These are phyloP conservation scores for Lactarius hatsudake DNA, from an alignment of 768 basidiomycete genomes.

Conservation along the genomic window DNA sequence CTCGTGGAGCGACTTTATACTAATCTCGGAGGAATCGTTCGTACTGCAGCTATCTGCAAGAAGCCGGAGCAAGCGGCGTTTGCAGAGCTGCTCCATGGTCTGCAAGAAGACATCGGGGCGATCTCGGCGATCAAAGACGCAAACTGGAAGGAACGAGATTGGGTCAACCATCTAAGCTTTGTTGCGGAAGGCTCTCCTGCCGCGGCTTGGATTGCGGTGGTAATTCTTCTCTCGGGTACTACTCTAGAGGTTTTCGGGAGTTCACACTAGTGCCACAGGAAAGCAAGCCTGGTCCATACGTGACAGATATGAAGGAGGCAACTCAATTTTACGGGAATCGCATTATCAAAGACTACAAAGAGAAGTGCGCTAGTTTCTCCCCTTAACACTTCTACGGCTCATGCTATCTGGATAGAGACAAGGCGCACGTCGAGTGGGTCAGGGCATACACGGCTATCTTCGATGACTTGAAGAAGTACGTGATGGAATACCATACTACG, in stretches of 20 bases:
- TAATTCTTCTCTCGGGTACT: conserved; percentile 33
- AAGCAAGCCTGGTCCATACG: conserved; percentile 75
- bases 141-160: conserved; percentile 74
- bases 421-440: conserved; percentile 88
- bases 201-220: conserved; percentile 86
- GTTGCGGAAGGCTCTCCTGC: conserved; percentile 79
- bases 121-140: conserved; percentile 82
- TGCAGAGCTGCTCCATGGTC: conserved; percentile 57
- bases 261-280: conserved; percentile 37
- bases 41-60: conserved; percentile 66
- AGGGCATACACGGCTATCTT: conserved; percentile 64
- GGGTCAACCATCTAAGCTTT: conserved; percentile 75
- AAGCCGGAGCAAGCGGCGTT: conserved; percentile 70
- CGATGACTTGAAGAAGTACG: conserved; percentile 78
- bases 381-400: neutral
- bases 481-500: conserved; percentile 80
- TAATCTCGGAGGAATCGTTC: conserved; percentile 66
- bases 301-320: conserved; percentile 83
- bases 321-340: conserved; percentile 86
- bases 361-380: conserved; percentile 58
- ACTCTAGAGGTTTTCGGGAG: conserved; percentile 1
- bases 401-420: conserved; percentile 55
- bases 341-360: conserved; percentile 89
- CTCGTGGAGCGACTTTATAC: conserved; percentile 66
- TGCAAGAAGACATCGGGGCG: conserved; percentile 69